Evolutionary conservation across 495 filamentous ascomycete species (phyloP), one percentile per base, ranked within the genome.

Genomic region (Parachaetomium inaequale): DNA sequence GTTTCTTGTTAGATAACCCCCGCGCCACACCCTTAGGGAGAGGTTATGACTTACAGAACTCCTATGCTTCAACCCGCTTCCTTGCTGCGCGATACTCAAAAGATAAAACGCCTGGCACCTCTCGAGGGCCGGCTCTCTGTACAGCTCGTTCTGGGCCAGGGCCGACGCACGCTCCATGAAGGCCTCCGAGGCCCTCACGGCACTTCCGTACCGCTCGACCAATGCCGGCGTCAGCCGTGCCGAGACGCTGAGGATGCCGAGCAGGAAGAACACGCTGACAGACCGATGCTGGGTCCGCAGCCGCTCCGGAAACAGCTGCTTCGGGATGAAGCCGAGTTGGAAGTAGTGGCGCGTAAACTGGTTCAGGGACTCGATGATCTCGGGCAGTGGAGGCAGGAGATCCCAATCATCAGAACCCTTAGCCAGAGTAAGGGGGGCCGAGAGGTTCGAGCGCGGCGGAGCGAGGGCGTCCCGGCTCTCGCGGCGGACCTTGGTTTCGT

Each of bases 311-410:
- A 82, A 83, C 58, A 71, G 61, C 59, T 76, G 71, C 71, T 81
- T 83, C 7, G 78, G 80, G 29, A 83, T 78, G 62, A 83, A 83
- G 26, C 80, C 80, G 11, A 81, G 70, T 68, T 81, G 78, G 61
- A 78, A 81, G 63, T 78, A 81, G 64, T 79, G 73, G 7, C 68
- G 65, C 7, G 76, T 79, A 46, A 81, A 81, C 34, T 69, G 73
- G 51, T 78, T 69, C 50, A 80, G 75, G 15, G 75, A 75, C 40
- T 79, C 76, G 42, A 80, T 66, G 54, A 81, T 73, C 42, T 72
- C 68, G 15, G 71, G 65, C 53, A 80, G 62, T 2, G 72, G 69
- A 3, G 78, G 78, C 17, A 81, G 69, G n/a, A 75, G 64, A 36
- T 77, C 76, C 77, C 78, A 78, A 38, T 77, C 76, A 42, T 79